Evolutionary conservation across 2,329 filamentous ascomycete species (phyloP).

Genomic region (Colletotrichum orchidophilum): DNA sequence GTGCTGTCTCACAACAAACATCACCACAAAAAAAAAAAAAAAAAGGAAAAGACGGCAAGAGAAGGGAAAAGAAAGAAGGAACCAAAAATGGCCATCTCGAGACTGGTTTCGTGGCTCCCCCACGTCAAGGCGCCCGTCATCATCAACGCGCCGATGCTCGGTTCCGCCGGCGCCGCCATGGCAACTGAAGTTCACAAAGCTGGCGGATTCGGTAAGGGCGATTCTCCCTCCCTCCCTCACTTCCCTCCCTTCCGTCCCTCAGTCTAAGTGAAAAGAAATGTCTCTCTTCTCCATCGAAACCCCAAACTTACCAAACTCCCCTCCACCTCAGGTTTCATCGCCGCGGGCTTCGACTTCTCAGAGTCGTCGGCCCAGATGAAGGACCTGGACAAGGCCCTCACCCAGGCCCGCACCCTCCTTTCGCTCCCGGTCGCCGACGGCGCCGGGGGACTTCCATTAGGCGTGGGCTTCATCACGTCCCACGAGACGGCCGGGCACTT

Average conservation of each 20-base stretch:
- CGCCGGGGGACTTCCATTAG: slow-evolving; percentile 55
- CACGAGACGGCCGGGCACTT: slow-evolving; percentile 52
- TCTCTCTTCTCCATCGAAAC: background rate
- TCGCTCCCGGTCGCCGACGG: slow-evolving; percentile 30
- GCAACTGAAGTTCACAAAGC: slow-evolving; percentile 50
- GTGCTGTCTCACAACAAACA: slow-evolving; percentile 3
- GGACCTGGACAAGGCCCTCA: slow-evolving; percentile 45
- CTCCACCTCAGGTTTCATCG: slow-evolving; percentile 45
- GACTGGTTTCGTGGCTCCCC: slow-evolving; percentile 26
- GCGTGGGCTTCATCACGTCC: slow-evolving; percentile 71
- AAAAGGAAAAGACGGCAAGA: background rate
- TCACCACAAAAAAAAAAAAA: background rate
- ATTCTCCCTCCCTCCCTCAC: background rate
- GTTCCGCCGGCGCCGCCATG: slow-evolving; percentile 43
- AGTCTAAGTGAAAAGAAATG: background rate
- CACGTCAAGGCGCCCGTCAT: slow-evolving; percentile 28
- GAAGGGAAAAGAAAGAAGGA: background rate
- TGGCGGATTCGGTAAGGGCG: slow-evolving; percentile 46
- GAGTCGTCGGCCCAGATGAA: slow-evolving; percentile 42
- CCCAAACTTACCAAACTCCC: background rate
- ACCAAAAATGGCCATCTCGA: slow-evolving; percentile 26
- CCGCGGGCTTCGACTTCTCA: slow-evolving; percentile 42
- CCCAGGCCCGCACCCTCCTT: slow-evolving; percentile 41
- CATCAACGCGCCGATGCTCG: slow-evolving; percentile 49
- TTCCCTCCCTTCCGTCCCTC: too few species aligned